Conservation (phyloP, 2,329 filamentous ascomycete genomes). For the Diplodia scrobiculata region DNA sequence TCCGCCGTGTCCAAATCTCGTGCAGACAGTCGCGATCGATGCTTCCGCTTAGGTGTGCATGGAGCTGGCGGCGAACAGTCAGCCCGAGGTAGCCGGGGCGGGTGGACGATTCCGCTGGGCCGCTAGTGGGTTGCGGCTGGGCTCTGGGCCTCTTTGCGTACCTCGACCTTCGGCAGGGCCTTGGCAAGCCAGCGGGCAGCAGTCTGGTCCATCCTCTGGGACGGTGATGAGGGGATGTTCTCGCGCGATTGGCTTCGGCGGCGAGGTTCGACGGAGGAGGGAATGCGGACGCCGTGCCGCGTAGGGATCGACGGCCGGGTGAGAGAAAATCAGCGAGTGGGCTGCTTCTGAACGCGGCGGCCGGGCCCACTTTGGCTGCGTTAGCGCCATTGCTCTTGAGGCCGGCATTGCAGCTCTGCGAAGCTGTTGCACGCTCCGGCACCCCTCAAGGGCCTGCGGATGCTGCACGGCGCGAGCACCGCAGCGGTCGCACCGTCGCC, state of each 20-base stretch:
- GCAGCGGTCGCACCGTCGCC: not conserved
- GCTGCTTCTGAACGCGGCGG: slow-evolving; percentile 19
- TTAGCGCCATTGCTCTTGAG: slow-evolving; percentile 4
- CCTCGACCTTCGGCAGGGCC: slow-evolving; percentile 50
- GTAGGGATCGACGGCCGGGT: slow-evolving; percentile 15
- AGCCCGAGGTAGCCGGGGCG: slow-evolving; percentile 36
- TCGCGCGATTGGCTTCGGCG: slow-evolving; percentile 8
- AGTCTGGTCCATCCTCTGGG: slow-evolving; percentile 8
- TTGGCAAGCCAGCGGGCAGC: slow-evolving; percentile 37
- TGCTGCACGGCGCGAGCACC: slow-evolving; percentile 12
- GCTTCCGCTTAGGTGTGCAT: slow-evolving; percentile 78
- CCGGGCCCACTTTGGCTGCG: slow-evolving; percentile 5
- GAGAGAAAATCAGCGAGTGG: slow-evolving; percentile 21
- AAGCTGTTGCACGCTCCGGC: slow-evolving; percentile 5
- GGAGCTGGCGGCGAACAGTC: slow-evolving; percentile 58
- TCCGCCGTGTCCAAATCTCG: slow-evolving; percentile 69
- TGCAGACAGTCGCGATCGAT: slow-evolving; percentile 73
- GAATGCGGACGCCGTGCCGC: slow-evolving; percentile 16
- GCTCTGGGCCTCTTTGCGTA: slow-evolving; percentile 32
- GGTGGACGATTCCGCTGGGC: slow-evolving; percentile 9
- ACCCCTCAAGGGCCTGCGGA: not conserved
- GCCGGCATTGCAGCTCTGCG: slow-evolving; percentile 1
- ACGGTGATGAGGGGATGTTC: not conserved
- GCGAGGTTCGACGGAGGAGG: slow-evolving; percentile 11
- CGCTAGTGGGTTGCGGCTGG: slow-evolving; percentile 31